Evolutionary conservation across 2,329 filamentous ascomycete genomes (phyloP).

Genomic region (Zymoseptoria pseudotritici): DNA sequence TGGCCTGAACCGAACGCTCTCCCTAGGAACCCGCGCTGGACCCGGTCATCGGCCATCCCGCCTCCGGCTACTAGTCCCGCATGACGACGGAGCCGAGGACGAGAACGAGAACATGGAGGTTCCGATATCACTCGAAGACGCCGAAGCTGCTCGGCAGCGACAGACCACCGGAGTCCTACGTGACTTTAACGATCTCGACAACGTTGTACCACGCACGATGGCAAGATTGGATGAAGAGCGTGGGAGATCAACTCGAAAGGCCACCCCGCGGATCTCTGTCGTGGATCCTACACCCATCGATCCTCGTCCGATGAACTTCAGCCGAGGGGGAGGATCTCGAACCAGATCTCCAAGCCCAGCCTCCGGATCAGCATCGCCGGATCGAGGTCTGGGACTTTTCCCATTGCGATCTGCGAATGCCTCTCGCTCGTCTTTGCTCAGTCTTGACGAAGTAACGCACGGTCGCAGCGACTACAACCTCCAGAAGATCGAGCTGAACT

Average conservation of each 20-base stretch:
- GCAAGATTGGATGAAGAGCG: not conserved
- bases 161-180: not conserved
- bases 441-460: slow-evolving; percentile 52
- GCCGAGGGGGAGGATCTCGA: not conserved
- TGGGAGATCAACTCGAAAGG: not conserved
- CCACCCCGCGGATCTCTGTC: not conserved
- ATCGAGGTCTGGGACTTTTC: too few species aligned
- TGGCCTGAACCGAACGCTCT: not conserved
- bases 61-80: not conserved
- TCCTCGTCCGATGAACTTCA: not conserved
- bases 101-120: not conserved
- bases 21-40: not conserved
- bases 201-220: not conserved
- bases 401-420: not conserved
- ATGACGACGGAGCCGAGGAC: not conserved
- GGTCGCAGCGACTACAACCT: slow-evolving; percentile 39
- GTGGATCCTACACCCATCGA: not conserved
- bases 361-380: not conserved
- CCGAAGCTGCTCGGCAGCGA: not conserved
- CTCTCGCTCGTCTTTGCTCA: slow-evolving; percentile 11
- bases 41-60: not conserved
- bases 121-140: not conserved
- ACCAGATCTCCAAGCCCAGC: not conserved
- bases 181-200: not conserved
- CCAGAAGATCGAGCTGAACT: slow-evolving; percentile 35